A percentile compares a stretch with the other conserved stretches of the same genome.
Conservation (phyloP, 176 grass and related monocot genomes). For the Avena atlantica region DNA sequence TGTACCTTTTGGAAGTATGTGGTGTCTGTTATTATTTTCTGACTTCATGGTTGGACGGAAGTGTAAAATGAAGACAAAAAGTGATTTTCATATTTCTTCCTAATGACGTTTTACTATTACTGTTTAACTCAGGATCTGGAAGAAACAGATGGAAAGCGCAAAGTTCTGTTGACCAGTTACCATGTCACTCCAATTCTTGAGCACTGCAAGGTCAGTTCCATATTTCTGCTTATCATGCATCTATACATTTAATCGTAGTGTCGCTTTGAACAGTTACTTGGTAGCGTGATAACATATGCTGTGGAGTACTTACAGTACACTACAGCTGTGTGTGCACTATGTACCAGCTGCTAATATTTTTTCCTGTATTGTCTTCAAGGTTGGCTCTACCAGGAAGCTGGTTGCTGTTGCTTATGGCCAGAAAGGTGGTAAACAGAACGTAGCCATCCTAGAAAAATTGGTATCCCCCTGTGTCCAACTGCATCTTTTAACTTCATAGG, state of each 20-base stretch:
- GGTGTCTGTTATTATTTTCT: conserved; percentile 28
- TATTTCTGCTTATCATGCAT: conserved; percentile 18
- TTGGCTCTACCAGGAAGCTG: conserved; percentile 72
- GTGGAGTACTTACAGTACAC: conserved; percentile 18
- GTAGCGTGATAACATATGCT: conserved; percentile 12
- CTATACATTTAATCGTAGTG: background rate
- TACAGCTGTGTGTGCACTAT: background rate
- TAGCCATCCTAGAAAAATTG: conserved; percentile 85
- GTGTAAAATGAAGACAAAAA: conserved; percentile 31
- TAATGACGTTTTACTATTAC: conserved; percentile 35
- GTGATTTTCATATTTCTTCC: background rate
- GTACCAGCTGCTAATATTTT: conserved; percentile 14
- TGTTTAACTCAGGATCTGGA: conserved; percentile 77
- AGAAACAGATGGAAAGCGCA: conserved; percentile 70
- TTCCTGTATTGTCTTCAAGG: conserved; percentile 52
- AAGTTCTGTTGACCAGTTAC: conserved; percentile 70
- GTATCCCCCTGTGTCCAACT: conserved; percentile 53
- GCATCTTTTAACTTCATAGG: conserved; percentile 12
- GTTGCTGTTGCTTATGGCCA: conserved; percentile 81
- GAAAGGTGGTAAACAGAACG: conserved; percentile 86
- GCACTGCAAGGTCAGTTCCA: conserved; percentile 77
- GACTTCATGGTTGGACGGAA: conserved; percentile 39
- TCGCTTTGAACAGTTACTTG: background rate
- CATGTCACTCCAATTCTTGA: conserved; percentile 96
- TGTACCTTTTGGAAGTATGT: conserved; percentile 18